Evolutionary conservation across 352 stramenopile species (phyloP).

Genomic region (Globisporangium apiculatum): DNA sequence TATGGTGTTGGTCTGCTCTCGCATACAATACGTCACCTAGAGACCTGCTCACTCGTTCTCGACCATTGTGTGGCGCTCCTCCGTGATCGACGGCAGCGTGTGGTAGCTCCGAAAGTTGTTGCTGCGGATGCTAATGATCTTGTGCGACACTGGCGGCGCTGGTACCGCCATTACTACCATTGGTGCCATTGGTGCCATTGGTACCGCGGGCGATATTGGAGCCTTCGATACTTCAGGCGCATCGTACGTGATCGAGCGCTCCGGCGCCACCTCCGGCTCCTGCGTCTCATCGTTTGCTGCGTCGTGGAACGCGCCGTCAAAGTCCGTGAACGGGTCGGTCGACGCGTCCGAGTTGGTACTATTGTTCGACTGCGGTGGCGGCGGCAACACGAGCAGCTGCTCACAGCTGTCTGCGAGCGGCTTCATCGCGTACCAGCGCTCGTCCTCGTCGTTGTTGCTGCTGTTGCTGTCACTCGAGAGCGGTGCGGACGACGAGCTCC

Average conservation of each 20-base stretch:
- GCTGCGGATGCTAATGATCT: conserved; percentile 54
- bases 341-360: conserved; percentile 9
- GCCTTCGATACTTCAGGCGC: no score
- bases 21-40: no score
- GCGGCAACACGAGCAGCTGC: background rate
- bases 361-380: conserved; percentile 9
- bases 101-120: conserved; percentile 22
- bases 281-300: background rate
- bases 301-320: conserved; percentile 16
- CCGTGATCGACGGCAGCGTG: conserved; percentile 34
- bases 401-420: background rate
- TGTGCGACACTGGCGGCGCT: conserved; percentile 18
- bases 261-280: background rate
- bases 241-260: background rate
- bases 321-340: conserved; percentile 12
- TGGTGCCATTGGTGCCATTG: no score
- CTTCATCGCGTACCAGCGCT: conserved; percentile 18
- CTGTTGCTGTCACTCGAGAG: conserved; percentile 5
- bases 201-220: no score
- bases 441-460: conserved; percentile 3
- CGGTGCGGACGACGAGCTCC: conserved; percentile 11
- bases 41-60: conserved; percentile 6
- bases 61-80: conserved; percentile 15
- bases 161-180: background rate
- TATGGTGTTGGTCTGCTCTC: no score